Evolutionary conservation across 2,329 filamentous ascomycete genomes (phyloP), one percentile per base, ranked within the genome.

Genomic region (Lojkania enalia): DNA sequence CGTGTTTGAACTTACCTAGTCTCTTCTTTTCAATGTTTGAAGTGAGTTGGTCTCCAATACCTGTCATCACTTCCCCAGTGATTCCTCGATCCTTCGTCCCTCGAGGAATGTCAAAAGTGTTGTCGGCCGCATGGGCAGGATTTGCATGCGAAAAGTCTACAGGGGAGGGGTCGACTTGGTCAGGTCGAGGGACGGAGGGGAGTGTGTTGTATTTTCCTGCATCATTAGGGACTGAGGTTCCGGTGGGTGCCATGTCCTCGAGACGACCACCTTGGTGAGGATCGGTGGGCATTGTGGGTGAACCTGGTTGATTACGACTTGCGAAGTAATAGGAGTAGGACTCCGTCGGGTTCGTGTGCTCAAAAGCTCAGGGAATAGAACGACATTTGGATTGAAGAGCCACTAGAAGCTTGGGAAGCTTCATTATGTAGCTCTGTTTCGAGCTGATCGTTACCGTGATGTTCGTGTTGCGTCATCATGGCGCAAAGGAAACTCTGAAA

Each of bases 131-230:
- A 14, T 66, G 63, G n/a, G 71, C 71, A 19, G 68, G 64, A 18
- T 70, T 64, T 30, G 71, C 60, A 20, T 58, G 56, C 35, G 71
- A 61, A 44, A 58, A 67, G 33, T 56, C 48, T 3, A 32, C 11
- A 15, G 49, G 33, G 9, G 33, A 31, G 4, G 69, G 57, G 30
- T 71, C 63, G 32, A 62, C 60, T 49, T 79, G 74, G 51, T 77
- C 74, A 1, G 75, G 75, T 5, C 74, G 71, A 18, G 76, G 69
- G 2, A 74, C 70, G 2, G 77, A 78, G 12, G 75, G 74, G 47
- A 79, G 75, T 37, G 64, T 64, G 51, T 71, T 71, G 51, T 69
- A 64, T 19, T 71, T 64, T 42, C 74, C 75, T 30, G 76, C 74
- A 51, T 78, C 74, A 43, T 71, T 67, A 41, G 76, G 77, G 25